Percentiles rank a stretch among this genome's conserved stretches.
phyloP scores from a whole-genome alignment of 1,139 yeast genomes.

The Pneumocystis jirovecii region DNA sequence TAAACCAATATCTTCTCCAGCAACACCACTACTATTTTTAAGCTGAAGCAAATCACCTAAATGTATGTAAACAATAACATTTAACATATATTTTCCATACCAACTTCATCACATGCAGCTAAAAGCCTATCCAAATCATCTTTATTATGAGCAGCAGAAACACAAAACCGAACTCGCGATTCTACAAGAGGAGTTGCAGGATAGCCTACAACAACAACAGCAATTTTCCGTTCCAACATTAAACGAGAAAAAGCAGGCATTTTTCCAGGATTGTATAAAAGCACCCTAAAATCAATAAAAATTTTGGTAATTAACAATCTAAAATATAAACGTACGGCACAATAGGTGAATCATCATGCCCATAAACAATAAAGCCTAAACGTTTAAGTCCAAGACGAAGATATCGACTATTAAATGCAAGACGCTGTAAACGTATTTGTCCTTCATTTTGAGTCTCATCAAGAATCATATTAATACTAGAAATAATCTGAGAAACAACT shows the following conservation, averaged over 20 bases:
- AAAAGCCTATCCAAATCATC: slow-evolving; percentile 79
- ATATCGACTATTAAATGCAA: slow-evolving; percentile 90
- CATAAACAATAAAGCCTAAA: slow-evolving; percentile 84
- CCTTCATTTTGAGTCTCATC: slow-evolving; percentile 88
- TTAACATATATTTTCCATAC: background rate
- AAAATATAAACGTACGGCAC: slow-evolving; percentile 36
- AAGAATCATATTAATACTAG: slow-evolving; percentile 62
- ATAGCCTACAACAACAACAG: slow-evolving; percentile 91
- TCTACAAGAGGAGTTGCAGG: slow-evolving; percentile 92
- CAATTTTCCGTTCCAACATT: slow-evolving; percentile 65
- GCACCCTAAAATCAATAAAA: slow-evolving; percentile 21
- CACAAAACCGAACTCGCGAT: slow-evolving; percentile 84
- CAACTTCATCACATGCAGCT: slow-evolving; percentile 59
- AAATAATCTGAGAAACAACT: slow-evolving; percentile 71
- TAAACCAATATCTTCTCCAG: slow-evolving; percentile 33
- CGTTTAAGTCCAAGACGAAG: slow-evolving; percentile 78
- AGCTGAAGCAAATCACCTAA: slow-evolving; percentile 49
- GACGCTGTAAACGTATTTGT: slow-evolving; percentile 71
- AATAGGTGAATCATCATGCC: slow-evolving; percentile 94
- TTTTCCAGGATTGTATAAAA: slow-evolving; percentile 78
- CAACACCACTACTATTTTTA: slow-evolving; percentile 63
- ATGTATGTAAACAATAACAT: background rate
- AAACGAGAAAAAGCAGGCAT: slow-evolving; percentile 85
- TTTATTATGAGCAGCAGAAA: slow-evolving; percentile 81
- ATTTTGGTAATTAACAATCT: background rate